Conservation (phyloP, 306 rosid genomes). For the Hylodesmum podocarpum region DNA sequence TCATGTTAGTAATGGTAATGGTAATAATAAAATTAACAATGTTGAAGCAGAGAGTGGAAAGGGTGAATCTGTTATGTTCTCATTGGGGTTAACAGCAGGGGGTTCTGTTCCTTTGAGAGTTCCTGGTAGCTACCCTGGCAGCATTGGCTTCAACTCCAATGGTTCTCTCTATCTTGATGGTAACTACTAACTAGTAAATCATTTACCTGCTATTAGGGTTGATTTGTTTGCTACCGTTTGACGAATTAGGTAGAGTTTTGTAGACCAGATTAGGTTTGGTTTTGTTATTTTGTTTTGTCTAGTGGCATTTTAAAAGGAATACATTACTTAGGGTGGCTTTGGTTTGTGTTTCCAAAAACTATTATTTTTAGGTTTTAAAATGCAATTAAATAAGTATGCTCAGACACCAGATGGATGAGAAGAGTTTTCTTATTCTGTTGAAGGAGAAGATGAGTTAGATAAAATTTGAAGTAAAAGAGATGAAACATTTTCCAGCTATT, state of each 20-base stretch:
- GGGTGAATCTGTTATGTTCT: constrained; percentile 53
- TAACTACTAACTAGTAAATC: constrained; percentile 25
- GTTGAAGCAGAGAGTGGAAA: constrained; percentile 56
- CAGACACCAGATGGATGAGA: neutral
- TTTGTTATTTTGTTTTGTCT: neutral
- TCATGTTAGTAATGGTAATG: constrained; percentile 46
- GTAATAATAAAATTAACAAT: constrained; percentile 41
- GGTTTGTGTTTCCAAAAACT: neutral
- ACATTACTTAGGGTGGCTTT: neutral
- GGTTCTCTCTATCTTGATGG: constrained; percentile 94
- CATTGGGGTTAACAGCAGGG: constrained; percentile 64
- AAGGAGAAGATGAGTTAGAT: neutral
- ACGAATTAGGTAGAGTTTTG: neutral
- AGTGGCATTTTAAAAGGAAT: neutral
- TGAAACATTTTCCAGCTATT: neutral
- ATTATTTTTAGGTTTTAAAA: neutral
- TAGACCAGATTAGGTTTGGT: neutral
- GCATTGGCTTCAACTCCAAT: constrained; percentile 91
- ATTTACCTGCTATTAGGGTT: neutral
- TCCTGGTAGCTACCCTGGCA: constrained; percentile 82
- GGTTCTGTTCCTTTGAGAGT: constrained; percentile 61
- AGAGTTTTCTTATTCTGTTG: neutral
- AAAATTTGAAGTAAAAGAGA: neutral
- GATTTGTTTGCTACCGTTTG: neutral
- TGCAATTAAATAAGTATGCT: neutral